A percentile compares a stretch with the other conserved stretches of the same genome.
These are phyloP conservation scores for Phytophthora podocarpi DNA, from an alignment of 352 stramenopile genomes.

Conservation along the genomic window DNA sequence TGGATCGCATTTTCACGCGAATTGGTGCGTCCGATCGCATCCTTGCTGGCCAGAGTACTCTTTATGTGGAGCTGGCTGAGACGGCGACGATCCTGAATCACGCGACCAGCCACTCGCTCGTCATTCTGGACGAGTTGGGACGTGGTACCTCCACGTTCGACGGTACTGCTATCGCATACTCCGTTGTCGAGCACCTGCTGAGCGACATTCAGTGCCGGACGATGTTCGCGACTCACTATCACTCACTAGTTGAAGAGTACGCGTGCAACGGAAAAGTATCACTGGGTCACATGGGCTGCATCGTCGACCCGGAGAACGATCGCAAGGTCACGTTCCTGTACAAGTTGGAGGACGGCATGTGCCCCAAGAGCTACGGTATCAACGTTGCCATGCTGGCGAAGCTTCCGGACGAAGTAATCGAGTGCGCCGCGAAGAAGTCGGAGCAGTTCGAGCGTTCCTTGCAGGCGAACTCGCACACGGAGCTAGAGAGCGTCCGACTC, in stretches of 20 bases:
- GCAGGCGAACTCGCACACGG: conserved; percentile 40
- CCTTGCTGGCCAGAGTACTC: conserved; percentile 98
- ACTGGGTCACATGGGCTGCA: conserved; percentile 84
- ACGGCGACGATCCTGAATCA: conserved; percentile 97
- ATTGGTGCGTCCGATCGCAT: conserved; percentile 98
- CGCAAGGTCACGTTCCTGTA: conserved; percentile 99
- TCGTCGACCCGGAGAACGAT: conserved; percentile 81
- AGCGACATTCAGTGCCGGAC: conserved; percentile 90
- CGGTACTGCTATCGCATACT: conserved; percentile 97
- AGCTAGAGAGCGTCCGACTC: conserved; percentile 29
- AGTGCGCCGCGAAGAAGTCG: conserved; percentile 91
- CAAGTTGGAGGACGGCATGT: conserved; percentile 96
- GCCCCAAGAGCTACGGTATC: conserved; percentile 98
- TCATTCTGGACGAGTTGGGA: conserved; percentile 99
- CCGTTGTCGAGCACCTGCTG: conserved; percentile 95
- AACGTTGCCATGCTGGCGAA: conserved; percentile 99
- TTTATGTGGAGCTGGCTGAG: conserved; percentile 99
- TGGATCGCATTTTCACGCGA: conserved; percentile 99
- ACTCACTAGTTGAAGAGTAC: conserved; percentile 93
- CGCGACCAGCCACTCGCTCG: conserved; percentile 94
- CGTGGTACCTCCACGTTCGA: conserved; percentile 99
- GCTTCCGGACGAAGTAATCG: conserved; percentile 95
- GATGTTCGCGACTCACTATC: conserved; percentile 99
- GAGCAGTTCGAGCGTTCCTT: conserved; percentile 89
- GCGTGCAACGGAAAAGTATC: conserved; percentile 59